Base-by-base conservation (phyloP, 441 rosid genomes). In the Syzygium malaccense region DNA sequence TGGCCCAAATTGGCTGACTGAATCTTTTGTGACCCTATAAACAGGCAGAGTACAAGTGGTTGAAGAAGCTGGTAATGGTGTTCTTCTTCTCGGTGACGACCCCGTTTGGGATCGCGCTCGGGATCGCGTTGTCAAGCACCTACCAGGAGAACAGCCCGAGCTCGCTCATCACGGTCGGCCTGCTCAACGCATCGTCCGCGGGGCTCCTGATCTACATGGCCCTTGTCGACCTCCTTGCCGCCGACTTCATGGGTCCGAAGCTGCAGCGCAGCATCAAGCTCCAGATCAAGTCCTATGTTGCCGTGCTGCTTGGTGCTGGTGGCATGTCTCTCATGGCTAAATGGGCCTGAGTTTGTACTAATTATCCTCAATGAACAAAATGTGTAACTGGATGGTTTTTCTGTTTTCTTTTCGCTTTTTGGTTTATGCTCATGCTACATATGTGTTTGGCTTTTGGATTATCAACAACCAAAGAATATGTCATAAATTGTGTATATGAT, bases 161-260 rank as follows among this genome's bases (percentile, higher is more conserved):
- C 1, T 91, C 95, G 14, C 64, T 95, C 86, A 91, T 92, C 57
- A 89, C 92, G 4, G 93, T 90, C 1, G 96, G 96, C 10, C 85
- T 95, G 23, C 93, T 95, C 10, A 92, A 93, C 48, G 94, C 90
- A 1, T 91, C 94, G 4, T 92, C 96, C 0, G 93, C 95, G 0
- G 94, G 95, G 7, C 92, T 95, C 17, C 68, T 95, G 89, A 91
- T 91, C 23, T 95, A 92, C 91, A 95, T 94, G 96, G 96, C 95
- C 26, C 30, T 95, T 89, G 96, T 95, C 20, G 94, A 94, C 85
- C 95, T 95, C 37, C 92, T 93, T 2, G 88, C 94, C 0, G 89
- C 93, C 0, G 94, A 94, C 32, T 94, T 94, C 60, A 91, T 92
- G 94, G 94, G 94, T 12, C 89, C 88, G 3, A 92, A 91, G 86